phyloP scores from a whole-genome alignment of 768 basidiomycete species.

The Kwoniella dejecticola region DNA sequence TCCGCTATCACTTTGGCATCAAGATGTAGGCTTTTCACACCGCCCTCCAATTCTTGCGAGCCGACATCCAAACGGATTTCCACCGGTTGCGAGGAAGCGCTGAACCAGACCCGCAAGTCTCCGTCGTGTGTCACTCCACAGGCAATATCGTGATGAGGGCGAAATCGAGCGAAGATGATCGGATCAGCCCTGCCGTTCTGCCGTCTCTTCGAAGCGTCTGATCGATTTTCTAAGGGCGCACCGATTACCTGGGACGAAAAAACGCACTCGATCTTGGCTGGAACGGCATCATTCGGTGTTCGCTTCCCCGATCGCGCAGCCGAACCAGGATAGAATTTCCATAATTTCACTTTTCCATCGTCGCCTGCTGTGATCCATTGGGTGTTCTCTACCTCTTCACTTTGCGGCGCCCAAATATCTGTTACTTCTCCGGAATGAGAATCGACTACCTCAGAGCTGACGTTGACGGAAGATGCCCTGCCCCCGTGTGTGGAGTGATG shows the following conservation, averaged over 20 bases:
- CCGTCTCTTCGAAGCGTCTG: conserved; percentile 34
- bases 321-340: conserved; percentile 26
- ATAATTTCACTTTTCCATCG: conserved; percentile 49
- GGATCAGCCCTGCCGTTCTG: conserved; percentile 33
- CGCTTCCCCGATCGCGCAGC: conserved; percentile 22
- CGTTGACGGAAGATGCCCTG: conserved; percentile 39
- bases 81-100: neutral
- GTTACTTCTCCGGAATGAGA: conserved; percentile 37
- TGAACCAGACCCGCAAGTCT: conserved; percentile 44
- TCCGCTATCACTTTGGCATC: conserved; percentile 1
- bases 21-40: conserved; percentile 28
- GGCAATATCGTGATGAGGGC: conserved; percentile 25
- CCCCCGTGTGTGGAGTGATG: conserved; percentile 38
- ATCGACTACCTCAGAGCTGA: conserved; percentile 20
- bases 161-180: conserved; percentile 39
- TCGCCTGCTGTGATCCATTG: conserved; percentile 44
- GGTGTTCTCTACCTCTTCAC: neutral
- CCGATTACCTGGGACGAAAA: conserved; percentile 25
- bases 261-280: conserved; percentile 26
- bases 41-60: conserved; percentile 25
- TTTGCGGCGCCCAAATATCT: conserved; percentile 39
- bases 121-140: conserved; percentile 46
- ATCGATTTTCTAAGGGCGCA: conserved; percentile 25
- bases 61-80: conserved; percentile 42
- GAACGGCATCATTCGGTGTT: conserved; percentile 13